Conservation (phyloP, 1,284 basidiomycete genomes). For the Somion occarium region DNA sequence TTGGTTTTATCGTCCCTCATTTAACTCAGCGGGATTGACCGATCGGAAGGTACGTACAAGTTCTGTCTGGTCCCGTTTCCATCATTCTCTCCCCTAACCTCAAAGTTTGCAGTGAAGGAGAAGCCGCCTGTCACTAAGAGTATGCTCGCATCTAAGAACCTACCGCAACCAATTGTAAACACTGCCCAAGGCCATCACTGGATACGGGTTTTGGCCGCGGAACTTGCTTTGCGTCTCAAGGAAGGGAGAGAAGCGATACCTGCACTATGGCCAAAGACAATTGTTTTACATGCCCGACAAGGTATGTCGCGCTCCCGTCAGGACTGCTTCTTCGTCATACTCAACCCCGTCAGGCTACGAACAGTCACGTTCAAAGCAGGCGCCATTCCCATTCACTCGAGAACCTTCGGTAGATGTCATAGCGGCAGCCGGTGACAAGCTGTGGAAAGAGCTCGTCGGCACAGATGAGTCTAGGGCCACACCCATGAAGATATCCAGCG, state of each 20-base stretch:
- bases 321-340: neutral
- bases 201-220: slow-evolving; percentile 88
- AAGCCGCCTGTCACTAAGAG: slow-evolving; percentile 80
- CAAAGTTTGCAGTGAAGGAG: slow-evolving; percentile 64
- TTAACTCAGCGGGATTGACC: slow-evolving; percentile 77
- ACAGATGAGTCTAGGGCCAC: slow-evolving; percentile 33
- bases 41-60: slow-evolving; percentile 73
- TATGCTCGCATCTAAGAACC: slow-evolving; percentile 92
- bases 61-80: neutral
- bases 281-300: slow-evolving; percentile 75
- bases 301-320: slow-evolving; percentile 31
- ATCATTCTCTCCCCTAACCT: neutral
- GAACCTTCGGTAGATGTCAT: slow-evolving; percentile 78
- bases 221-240: slow-evolving; percentile 79
- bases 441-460: slow-evolving; percentile 84
- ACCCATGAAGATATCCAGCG: slow-evolving; percentile 65
- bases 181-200: slow-evolving; percentile 79
- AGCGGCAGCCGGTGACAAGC: slow-evolving; percentile 70
- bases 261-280: slow-evolving; percentile 88
- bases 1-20: too few relatives aligned
- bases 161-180: slow-evolving; percentile 72
- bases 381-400: slow-evolving; percentile 74
- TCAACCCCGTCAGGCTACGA: slow-evolving; percentile 50
- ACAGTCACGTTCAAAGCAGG: slow-evolving; percentile 70
- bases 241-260: slow-evolving; percentile 75